Percentiles rank a stretch among this genome's conserved stretches.
Evolutionary conservation across 208 protist species (phyloP).

Genomic region (Wallacemonas sp.): DNA sequence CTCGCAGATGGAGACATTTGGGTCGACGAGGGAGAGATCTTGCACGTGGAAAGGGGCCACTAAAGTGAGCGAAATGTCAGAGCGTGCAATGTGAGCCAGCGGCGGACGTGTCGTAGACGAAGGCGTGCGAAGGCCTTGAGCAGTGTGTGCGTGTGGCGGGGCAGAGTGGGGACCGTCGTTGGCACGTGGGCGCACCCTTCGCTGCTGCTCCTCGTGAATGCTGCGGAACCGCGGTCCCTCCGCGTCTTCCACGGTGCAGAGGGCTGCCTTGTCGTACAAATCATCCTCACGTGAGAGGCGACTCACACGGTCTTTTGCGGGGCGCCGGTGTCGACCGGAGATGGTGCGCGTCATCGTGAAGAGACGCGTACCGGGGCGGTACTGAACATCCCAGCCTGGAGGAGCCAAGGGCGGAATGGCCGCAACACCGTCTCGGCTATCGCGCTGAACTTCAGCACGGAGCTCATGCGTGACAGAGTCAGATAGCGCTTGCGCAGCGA

Average conservation of each 20-base stretch:
- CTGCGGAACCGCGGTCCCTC: conserved; percentile 48
- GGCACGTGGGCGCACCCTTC: background rate
- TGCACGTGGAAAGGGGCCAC: conserved; percentile 73
- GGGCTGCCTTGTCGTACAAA: background rate
- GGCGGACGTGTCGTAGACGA: background rate
- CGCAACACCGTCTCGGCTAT: conserved; percentile 55
- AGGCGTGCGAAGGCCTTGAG: too few species aligned
- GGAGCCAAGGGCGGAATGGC: conserved; percentile 79
- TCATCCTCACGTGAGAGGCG: background rate
- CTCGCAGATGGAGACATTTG: conserved; percentile 62
- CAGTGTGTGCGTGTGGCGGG: background rate
- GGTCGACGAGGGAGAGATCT: conserved; percentile 63
- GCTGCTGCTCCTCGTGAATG: conserved; percentile 42
- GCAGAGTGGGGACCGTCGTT: background rate
- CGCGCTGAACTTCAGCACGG: conserved; percentile 66
- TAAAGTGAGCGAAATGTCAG: conserved; percentile 47
- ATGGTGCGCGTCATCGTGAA: conserved; percentile 53
- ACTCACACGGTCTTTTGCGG: background rate
- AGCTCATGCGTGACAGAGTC: conserved; percentile 42
- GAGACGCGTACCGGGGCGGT: conserved; percentile 48
- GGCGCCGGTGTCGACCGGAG: background rate
- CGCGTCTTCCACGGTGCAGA: background rate
- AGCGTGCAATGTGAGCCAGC: conserved; percentile 22
- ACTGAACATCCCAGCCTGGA: conserved; percentile 60
- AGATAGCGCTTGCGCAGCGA: conserved; percentile 14